Conservation (phyloP, 2,329 filamentous ascomycete genomes). For the Trichoderma citrinoviride region DNA sequence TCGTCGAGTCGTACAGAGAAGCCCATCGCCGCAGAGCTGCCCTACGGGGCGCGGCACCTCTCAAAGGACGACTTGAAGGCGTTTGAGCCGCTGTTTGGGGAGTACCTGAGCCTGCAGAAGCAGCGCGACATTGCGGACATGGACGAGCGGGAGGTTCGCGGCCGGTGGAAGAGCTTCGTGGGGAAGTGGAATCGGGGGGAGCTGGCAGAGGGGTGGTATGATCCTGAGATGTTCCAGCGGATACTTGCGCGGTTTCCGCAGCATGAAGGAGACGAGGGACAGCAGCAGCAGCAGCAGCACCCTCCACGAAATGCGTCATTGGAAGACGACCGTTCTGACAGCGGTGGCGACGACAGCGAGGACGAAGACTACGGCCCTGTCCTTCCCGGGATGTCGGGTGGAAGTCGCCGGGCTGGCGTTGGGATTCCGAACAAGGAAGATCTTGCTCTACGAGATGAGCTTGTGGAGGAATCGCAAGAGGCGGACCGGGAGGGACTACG, state of each 20-base stretch:
- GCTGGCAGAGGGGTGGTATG: conserved; percentile 90
- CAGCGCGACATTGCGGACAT: conserved; percentile 65
- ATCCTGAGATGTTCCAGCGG: conserved; percentile 63
- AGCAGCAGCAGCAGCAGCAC: conserved; percentile 3
- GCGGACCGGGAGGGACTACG: conserved; percentile 56
- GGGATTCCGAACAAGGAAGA: conserved; percentile 72
- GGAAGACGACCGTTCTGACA: conserved; percentile 8
- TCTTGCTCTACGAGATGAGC: conserved; percentile 59
- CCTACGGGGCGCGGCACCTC: conserved; percentile 63
- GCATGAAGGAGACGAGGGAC: too few relatives aligned
- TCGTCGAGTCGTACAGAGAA: conserved; percentile 8
- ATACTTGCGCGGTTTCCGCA: conserved; percentile 33
- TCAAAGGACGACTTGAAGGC: conserved; percentile 64
- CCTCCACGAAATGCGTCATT: not conserved
- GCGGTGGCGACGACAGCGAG: conserved; percentile 22
- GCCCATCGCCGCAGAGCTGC: conserved; percentile 45
- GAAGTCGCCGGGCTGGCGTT: conserved; percentile 45
- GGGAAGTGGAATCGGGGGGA: conserved; percentile 89
- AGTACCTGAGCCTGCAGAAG: conserved; percentile 89
- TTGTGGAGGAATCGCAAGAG: conserved; percentile 49
- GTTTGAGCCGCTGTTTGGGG: conserved; percentile 72
- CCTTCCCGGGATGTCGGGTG: conserved; percentile 27
- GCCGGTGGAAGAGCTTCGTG: conserved; percentile 91
- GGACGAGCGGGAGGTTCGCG: conserved; percentile 70
- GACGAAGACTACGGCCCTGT: conserved; percentile 53